Conservation (phyloP, 495 filamentous ascomycete species). For the Choiromyces venosus region DNA sequence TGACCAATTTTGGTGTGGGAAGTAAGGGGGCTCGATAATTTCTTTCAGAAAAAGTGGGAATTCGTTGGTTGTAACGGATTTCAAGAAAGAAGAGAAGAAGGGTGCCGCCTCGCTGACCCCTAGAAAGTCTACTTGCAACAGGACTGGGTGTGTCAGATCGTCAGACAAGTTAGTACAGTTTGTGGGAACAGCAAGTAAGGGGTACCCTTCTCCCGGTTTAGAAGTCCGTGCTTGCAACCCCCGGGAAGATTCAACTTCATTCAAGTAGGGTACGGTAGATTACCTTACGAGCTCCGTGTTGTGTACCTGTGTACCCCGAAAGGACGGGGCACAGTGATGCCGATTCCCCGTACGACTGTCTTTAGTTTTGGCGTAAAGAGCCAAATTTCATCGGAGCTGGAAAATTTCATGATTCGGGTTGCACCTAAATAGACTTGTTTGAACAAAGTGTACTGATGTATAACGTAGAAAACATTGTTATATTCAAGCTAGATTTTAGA, state of each 20-base stretch:
- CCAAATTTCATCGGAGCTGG: background rate
- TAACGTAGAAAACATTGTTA: background rate
- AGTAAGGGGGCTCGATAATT: too few relatives aligned
- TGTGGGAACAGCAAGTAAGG: background rate
- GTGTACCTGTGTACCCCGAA: background rate
- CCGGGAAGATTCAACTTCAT: too few relatives aligned
- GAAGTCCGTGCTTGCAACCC: background rate
- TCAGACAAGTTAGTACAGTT: background rate
- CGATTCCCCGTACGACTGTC: background rate
- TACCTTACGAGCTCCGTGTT: background rate
- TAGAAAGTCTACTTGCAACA: too few relatives aligned
- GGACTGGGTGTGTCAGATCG: background rate
- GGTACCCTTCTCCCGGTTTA: background rate
- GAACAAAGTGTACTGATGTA: background rate
- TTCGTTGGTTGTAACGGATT: too few relatives aligned
- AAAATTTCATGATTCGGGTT: background rate
- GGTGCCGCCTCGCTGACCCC: too few relatives aligned
- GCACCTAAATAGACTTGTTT: background rate
- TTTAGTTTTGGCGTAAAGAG: background rate
- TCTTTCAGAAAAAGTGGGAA: too few relatives aligned
- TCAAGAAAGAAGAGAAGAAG: too few relatives aligned
- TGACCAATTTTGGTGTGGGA: too few relatives aligned
- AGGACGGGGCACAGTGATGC: background rate
- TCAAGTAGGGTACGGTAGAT: background rate
- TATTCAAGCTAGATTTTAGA: background rate